These are phyloP conservation scores for Filosporella fistucella DNA, from an alignment of 495 filamentous ascomycete species.

Conservation along the genomic window DNA sequence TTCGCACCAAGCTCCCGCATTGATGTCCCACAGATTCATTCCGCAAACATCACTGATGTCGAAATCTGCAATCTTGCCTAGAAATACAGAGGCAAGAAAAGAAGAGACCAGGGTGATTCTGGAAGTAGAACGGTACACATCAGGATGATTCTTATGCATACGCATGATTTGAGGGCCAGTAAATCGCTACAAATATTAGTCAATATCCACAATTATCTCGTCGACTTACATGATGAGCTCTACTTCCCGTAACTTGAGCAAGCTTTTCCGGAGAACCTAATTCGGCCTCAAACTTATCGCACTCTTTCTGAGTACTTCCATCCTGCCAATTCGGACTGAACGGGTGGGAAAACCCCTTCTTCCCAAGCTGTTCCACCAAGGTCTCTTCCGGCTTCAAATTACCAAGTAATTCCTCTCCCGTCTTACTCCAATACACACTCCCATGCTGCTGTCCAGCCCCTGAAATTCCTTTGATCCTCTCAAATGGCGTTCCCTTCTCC, in stretches of 20 bases:
- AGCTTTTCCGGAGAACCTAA: constrained; percentile 62
- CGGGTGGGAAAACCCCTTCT: constrained; percentile 73
- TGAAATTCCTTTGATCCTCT: constrained; percentile 73
- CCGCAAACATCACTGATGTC: constrained; percentile 95
- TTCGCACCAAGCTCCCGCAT: constrained; percentile 66
- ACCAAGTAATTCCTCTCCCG: constrained; percentile 62
- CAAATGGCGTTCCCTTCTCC: constrained; percentile 70
- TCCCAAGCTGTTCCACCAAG: constrained; percentile 63
- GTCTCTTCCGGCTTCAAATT: constrained; percentile 53
- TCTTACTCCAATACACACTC: constrained; percentile 80
- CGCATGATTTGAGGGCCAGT: constrained; percentile 96
- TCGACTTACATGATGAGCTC: constrained; percentile 83
- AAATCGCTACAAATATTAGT: constrained; percentile 61
- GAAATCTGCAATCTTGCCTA: constrained; percentile 79
- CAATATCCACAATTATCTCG: constrained; percentile 2
- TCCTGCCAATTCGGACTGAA: constrained; percentile 98
- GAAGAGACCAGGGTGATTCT: constrained; percentile 93
- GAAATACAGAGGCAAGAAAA: constrained; percentile 87
- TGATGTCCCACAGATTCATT: constrained; percentile 95
- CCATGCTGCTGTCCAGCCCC: constrained; percentile 96
- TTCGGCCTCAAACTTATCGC: constrained; percentile 75
- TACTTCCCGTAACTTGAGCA: constrained; percentile 79
- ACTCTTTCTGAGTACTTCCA: constrained; percentile 85
- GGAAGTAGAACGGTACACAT: constrained; percentile 72
- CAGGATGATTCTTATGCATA: constrained; percentile 73